These are phyloP conservation scores for Chenopodium quinoa DNA, from an alignment of 148 eudicot species.

Conservation along the genomic window DNA sequence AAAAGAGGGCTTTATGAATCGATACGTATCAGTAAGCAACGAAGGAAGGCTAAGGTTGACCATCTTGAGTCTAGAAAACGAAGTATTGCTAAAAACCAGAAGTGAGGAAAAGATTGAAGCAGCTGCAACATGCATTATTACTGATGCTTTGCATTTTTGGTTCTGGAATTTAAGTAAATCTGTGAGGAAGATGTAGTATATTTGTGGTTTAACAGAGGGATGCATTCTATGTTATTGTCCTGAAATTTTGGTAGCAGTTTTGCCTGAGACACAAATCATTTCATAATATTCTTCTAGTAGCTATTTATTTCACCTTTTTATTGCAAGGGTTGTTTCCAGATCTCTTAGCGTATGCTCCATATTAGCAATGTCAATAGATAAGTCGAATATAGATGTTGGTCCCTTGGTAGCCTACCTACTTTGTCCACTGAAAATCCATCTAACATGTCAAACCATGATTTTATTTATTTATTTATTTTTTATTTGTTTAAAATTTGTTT, in stretches of 20 bases:
- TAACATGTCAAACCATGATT: too few relatives aligned
- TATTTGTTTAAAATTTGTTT: too few relatives aligned
- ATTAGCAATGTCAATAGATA: too few relatives aligned
- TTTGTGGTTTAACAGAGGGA: neutral
- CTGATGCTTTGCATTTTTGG: neutral
- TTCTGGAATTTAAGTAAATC: neutral
- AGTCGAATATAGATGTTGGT: too few relatives aligned
- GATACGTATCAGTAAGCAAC: conserved; percentile 45
- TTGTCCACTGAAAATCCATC: too few relatives aligned
- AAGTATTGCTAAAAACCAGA: conserved; percentile 29
- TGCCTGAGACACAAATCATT: neutral
- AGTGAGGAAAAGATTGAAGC: conserved; percentile 15
- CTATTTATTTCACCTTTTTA: neutral
- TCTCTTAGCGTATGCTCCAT: too few relatives aligned
- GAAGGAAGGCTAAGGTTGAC: conserved; percentile 36
- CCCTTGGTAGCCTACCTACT: too few relatives aligned
- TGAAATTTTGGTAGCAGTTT: neutral
- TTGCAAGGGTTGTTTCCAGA: neutral
- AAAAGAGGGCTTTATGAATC: conserved; percentile 53
- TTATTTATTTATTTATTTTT: too few relatives aligned
- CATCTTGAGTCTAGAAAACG: conserved; percentile 49
- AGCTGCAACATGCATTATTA: neutral
- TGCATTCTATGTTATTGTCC: neutral
- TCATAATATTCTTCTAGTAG: too few relatives aligned
- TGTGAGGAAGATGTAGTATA: neutral